These are phyloP conservation scores for Gnetum montanum DNA, from an alignment of 75 land plant species.

Conservation along the genomic window DNA sequence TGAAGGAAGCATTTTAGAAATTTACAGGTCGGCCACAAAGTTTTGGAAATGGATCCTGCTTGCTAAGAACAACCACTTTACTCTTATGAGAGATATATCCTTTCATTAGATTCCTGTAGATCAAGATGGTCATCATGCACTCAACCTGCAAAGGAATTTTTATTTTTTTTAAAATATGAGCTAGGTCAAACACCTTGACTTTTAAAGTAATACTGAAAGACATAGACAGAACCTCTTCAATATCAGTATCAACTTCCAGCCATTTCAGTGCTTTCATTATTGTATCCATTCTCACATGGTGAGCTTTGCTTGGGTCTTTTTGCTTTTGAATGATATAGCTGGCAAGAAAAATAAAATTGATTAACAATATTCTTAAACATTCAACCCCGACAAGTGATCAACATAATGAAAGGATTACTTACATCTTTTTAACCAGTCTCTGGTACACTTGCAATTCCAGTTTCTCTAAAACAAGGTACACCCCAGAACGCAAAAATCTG, in stretches of 20 bases:
- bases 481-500: constrained; percentile 95
- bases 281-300: constrained; percentile 84
- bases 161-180: not conserved
- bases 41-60: constrained; percentile 96
- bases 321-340: constrained; percentile 93
- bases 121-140: constrained; percentile 85
- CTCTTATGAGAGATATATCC: constrained; percentile 99
- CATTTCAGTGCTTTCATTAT: constrained; percentile 91
- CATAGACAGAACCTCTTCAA: constrained; percentile 77
- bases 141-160: constrained; percentile 88
- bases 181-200: not conserved
- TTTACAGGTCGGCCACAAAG: constrained; percentile 60
- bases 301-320: constrained; percentile 91
- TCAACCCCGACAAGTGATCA: not conserved
- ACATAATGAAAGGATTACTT: constrained; percentile 21
- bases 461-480: constrained; percentile 96
- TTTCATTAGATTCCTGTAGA: constrained; percentile 82
- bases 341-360: too few species aligned
- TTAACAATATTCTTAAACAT: not conserved
- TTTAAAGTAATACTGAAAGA: not conserved
- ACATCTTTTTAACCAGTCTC: constrained; percentile 93
- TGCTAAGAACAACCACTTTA: constrained; percentile 93
- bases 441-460: constrained; percentile 94
- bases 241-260: constrained; percentile 90
- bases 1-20: too few species aligned